Evolutionary conservation across 805 yeast species (phyloP).

Genomic region (Candida loeiensis): DNA sequence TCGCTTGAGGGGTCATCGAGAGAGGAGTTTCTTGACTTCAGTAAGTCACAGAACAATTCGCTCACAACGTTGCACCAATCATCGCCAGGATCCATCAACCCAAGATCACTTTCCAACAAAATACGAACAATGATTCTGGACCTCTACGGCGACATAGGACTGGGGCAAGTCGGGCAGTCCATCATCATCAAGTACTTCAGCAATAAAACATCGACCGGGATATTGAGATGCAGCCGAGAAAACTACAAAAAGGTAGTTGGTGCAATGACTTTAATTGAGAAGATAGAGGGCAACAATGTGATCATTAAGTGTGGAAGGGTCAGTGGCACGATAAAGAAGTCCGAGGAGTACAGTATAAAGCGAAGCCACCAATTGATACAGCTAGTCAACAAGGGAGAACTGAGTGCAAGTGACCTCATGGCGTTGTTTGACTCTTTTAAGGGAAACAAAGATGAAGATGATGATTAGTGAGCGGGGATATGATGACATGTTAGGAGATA

Average conservation of each 20-base stretch:
- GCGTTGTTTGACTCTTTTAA: conserved; percentile 9
- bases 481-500: no score
- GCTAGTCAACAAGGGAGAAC: conserved; percentile 13
- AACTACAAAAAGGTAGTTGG: conserved; percentile 60
- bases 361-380: conserved; percentile 41
- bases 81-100: conserved; percentile 46
- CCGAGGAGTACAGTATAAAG: conserved; percentile 65
- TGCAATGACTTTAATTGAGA: conserved; percentile 56
- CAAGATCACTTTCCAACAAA: conserved; percentile 48
- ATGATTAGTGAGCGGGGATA: background rate
- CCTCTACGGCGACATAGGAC: conserved; percentile 76
- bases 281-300: conserved; percentile 47
- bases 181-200: conserved; percentile 76
- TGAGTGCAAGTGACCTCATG: conserved; percentile 7
- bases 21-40: conserved; percentile 20
- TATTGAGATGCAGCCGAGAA: conserved; percentile 69
- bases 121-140: conserved; percentile 55
- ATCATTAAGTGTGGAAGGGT: conserved; percentile 63
- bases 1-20: conserved; percentile 12
- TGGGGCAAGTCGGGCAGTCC: conserved; percentile 59
- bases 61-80: conserved; percentile 49
- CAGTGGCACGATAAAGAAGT: conserved; percentile 84
- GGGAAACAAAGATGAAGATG: conserved; percentile 3
- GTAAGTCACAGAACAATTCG: conserved; percentile 33
- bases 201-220: conserved; percentile 77